Base-by-base conservation (phyloP, 73 alveolate species). In the Paramecium sexaurelia region DNA sequence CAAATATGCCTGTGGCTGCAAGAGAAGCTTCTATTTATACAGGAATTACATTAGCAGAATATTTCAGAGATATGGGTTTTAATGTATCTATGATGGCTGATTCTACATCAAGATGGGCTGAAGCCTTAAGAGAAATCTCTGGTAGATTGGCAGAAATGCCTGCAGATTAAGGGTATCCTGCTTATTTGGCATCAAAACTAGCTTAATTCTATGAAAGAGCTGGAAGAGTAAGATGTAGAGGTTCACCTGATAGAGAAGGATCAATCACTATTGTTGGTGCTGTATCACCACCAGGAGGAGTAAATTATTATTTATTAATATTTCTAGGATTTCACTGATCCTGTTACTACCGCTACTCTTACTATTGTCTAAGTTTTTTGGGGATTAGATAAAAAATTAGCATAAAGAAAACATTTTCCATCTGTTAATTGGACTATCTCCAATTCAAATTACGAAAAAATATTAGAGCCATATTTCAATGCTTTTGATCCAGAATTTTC, bases 81-180 rank as follows among this genome's bases (percentile, higher is more conserved):
- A 85, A 97, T 93, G 99, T 98, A 10, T 78, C 99, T 75, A 98
- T 98, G 99, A 98, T 98, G 99, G 99, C 99, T 55, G 99, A 98
- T 96, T 96, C 99, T 24, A 98, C 99, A 71, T 97, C 99, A 9
- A 96, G 99, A 85, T 98, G 99, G 99, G 99, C 99, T 19, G 99
- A 98, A 94, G 99, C 99, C 78, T 92, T 98, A 89, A 96, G 99
- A 95, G 99, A 98, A 95, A 98, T 98, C 95, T 98, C 99, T 15
- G 99, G 99, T 47, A 96, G 99, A 75, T 95, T 98, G 75, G 99
- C 99, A 26, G 99, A 98, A 95, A 98, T 98, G 99, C 99, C 99
- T 33, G 99, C 99, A 55, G 99, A 97, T 95, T 93, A 97, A 20
- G 99, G 99, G 85, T 98, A 96, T 94, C 99, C 99, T n/a, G 99